Percentiles rank a stretch among this genome's conserved stretches.
Conservation (phyloP, 2,329 filamentous ascomycete species). For the Diaporthe sp. region DNA sequence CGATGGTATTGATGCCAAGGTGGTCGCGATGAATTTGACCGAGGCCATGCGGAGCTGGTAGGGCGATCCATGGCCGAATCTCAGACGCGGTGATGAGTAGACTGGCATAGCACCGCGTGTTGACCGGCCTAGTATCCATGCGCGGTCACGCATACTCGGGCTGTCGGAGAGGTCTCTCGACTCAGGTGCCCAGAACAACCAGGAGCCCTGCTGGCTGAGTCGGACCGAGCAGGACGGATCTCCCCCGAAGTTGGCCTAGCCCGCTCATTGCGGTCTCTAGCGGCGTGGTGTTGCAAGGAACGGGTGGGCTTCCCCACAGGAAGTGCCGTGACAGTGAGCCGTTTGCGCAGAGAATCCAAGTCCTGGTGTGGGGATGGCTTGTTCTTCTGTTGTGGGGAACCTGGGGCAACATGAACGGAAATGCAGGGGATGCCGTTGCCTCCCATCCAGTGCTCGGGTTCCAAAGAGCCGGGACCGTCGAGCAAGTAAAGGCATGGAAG, state of each 20-base stretch:
- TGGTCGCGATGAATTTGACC: slow-evolving; percentile 25
- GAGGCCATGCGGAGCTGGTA: slow-evolving; percentile 14
- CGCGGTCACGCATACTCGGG: too few relatives aligned
- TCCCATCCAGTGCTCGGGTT: neutral
- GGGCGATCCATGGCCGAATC: slow-evolving; percentile 1
- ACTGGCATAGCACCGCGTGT: neutral
- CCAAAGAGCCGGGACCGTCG: neutral
- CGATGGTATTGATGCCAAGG: slow-evolving; percentile 10
- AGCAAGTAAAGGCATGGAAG: neutral
- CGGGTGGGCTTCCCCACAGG: neutral
- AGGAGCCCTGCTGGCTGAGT: slow-evolving; percentile 2
- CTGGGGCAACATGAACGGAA: neutral
- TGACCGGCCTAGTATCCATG: neutral
- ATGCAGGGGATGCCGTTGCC: neutral
- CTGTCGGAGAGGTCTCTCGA: slow-evolving; percentile 1
- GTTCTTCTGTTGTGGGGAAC: slow-evolving; percentile 11
- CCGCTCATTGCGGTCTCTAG: neutral
- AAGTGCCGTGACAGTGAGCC: slow-evolving; percentile 17
- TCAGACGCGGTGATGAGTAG: slow-evolving; percentile 4
- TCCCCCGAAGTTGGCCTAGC: slow-evolving; percentile 1
- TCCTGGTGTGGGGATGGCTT: slow-evolving; percentile 15
- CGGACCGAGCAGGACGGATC: slow-evolving; percentile 28
- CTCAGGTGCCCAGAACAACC: neutral
- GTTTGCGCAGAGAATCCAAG: neutral
- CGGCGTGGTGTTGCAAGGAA: slow-evolving; percentile 7